These are phyloP conservation scores for Dichotomocladium elegans DNA, from an alignment of 371 early-diverging fungal species.

Conservation along the genomic window DNA sequence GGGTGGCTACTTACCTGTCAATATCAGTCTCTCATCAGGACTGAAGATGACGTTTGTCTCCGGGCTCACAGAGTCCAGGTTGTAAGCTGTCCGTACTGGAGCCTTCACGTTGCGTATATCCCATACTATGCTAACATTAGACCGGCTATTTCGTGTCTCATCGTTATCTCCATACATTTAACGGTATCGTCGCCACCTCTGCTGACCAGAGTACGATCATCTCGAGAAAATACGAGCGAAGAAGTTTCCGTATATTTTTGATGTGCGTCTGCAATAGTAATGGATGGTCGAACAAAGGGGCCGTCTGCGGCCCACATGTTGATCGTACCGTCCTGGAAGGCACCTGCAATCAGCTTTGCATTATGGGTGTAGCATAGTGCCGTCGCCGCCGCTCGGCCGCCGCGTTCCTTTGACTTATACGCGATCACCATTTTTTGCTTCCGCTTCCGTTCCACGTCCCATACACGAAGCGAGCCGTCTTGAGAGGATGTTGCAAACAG, in stretches of 20 bases:
- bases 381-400: constrained; percentile 67
- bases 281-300: constrained; percentile 46
- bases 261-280: constrained; percentile 66
- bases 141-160: not conserved
- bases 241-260: constrained; percentile 66
- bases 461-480: constrained; percentile 86
- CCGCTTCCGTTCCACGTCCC: constrained; percentile 77
- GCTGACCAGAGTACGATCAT: constrained; percentile 63
- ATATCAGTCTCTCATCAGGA: constrained; percentile 74
- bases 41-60: constrained; percentile 88
- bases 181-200: constrained; percentile 85
- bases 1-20: constrained; percentile 46
- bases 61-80: constrained; percentile 66
- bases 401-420: constrained; percentile 72
- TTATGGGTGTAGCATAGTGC: constrained; percentile 64
- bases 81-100: constrained; percentile 57
- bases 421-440: constrained; percentile 77
- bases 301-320: constrained; percentile 61
- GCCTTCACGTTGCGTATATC: constrained; percentile 75
- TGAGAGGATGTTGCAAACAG: constrained; percentile 76
- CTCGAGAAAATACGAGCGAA: constrained; percentile 63
- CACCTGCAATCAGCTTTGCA: constrained; percentile 66
- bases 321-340: constrained; percentile 62
- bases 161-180: constrained; percentile 49
- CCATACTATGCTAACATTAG: constrained; percentile 62